Percentiles rank a stretch among this genome's conserved stretches.
Conservation (phyloP, 768 basidiomycete genomes). For the Pisolithus microcarpus region DNA sequence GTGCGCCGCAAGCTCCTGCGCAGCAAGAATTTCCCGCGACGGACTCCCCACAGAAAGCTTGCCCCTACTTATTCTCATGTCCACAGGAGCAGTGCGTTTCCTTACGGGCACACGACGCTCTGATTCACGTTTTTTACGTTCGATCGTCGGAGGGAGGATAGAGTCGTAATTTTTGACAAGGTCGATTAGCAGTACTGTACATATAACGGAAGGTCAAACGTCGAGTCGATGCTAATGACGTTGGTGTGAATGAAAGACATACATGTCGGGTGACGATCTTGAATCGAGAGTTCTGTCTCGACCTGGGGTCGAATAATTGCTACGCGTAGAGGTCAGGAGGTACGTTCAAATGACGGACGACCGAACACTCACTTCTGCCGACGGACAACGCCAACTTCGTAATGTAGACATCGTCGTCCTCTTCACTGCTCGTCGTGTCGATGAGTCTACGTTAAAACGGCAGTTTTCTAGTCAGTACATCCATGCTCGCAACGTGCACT, state of each 20-base stretch:
- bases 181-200: conserved; percentile 86
- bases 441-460: conserved; percentile 46
- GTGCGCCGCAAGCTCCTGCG: conserved; percentile 53
- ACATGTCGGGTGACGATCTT: conserved; percentile 84
- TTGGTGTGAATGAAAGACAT: not conserved
- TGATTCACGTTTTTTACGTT: conserved; percentile 80
- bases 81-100: conserved; percentile 81
- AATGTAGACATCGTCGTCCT: conserved; percentile 71
- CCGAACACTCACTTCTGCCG: conserved; percentile 61
- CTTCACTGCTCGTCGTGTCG: conserved; percentile 58
- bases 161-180: conserved; percentile 67
- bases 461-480: not conserved
- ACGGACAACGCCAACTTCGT: conserved; percentile 84
- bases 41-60: conserved; percentile 68
- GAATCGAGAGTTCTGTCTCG: conserved; percentile 81
- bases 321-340: conserved; percentile 21
- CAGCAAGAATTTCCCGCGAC: conserved; percentile 60
- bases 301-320: conserved; percentile 75
- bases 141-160: conserved; percentile 74
- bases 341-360: not conserved
- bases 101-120: conserved; percentile 77
- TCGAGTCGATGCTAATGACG: not conserved
- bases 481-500: conserved; percentile 18
- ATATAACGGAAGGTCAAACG: not conserved
- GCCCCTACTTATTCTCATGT: conserved; percentile 81